These are phyloP conservation scores for Oryza officinalis DNA, from an alignment of 176 grass and related monocot genomes.

Conservation along the genomic window DNA sequence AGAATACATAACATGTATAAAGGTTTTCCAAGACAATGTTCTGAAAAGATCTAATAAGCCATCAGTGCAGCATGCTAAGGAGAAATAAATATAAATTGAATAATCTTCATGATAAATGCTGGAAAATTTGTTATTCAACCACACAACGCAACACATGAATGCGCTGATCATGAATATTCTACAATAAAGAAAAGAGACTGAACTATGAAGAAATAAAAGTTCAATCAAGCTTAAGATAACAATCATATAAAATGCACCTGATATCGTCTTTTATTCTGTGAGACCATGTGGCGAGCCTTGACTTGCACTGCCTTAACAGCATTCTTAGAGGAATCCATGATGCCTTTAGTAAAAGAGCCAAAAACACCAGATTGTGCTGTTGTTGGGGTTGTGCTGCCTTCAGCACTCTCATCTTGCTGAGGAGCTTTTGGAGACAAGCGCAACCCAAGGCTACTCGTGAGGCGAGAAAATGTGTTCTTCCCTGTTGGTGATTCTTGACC, in stretches of 20 bases:
- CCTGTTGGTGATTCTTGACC: conserved; percentile 70
- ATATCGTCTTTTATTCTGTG: conserved; percentile 97
- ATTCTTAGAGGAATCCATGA: conserved; percentile 91
- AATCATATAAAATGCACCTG: conserved; percentile 55
- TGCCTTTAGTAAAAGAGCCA: conserved; percentile 85
- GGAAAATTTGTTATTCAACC: neutral
- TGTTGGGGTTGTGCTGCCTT: conserved; percentile 54
- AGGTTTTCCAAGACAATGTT: too few relatives aligned
- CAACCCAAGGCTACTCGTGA: conserved; percentile 80
- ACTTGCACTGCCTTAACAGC: conserved; percentile 99
- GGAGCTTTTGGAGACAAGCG: conserved; percentile 67
- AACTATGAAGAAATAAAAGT: conserved; percentile 7
- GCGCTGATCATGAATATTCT: conserved; percentile 1
- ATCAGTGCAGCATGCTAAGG: neutral
- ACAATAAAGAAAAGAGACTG: conserved; percentile 8
- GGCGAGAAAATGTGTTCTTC: conserved; percentile 78
- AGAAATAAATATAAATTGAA: neutral
- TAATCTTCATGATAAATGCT: neutral
- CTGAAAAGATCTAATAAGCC: neutral
- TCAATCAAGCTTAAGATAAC: neutral
- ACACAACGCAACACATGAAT: conserved; percentile 11
- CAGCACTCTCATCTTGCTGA: conserved; percentile 57
- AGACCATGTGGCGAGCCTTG: conserved; percentile 94
- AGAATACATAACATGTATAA: too few relatives aligned
- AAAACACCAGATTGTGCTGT: conserved; percentile 70